Evolutionary conservation across 2,329 filamentous ascomycete genomes (phyloP).

Genomic region (Alternaria sp.): DNA sequence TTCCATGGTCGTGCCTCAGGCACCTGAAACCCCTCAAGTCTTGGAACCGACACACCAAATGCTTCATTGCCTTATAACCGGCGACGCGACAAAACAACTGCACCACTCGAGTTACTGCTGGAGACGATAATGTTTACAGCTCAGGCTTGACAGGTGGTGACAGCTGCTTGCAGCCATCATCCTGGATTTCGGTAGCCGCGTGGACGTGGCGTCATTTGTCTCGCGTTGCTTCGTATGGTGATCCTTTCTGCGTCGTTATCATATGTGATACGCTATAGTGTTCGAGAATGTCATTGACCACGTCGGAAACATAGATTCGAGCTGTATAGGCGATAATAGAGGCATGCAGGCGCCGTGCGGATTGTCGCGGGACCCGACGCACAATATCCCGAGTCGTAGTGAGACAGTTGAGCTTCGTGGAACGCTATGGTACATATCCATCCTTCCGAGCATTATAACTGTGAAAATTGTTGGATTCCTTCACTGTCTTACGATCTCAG

Average conservation of each 20-base stretch:
- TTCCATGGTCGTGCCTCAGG: constrained; percentile 22
- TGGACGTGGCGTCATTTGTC: neutral
- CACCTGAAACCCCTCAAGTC: constrained; percentile 34
- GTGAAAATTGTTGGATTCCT: fast-evolving
- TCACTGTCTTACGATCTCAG: constrained; percentile 4
- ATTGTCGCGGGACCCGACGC: neutral
- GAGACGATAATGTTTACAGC: constrained; percentile 11
- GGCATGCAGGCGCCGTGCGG: neutral
- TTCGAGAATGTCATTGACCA: neutral
- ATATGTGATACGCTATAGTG: constrained; percentile 3
- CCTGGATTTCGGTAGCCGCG: constrained; percentile 15
- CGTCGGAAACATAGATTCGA: neutral
- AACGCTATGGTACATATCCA: neutral
- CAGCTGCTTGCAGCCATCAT: constrained; percentile 8
- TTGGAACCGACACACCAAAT: constrained; percentile 19
- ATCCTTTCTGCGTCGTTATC: neutral
- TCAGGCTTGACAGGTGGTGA: constrained; percentile 7
- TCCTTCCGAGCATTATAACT: neutral
- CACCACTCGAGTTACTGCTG: neutral
- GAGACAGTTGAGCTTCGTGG: neutral
- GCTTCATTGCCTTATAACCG: constrained; percentile 26
- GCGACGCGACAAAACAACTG: constrained; percentile 18
- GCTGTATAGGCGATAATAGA: neutral
- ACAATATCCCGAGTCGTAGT: neutral
- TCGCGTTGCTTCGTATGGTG: neutral